Percentiles rank a stretch among this genome's conserved stretches.
These are phyloP conservation scores for Yarrowia phangngaensis DNA, from an alignment of 805 yeast genomes.

Conservation along the genomic window DNA sequence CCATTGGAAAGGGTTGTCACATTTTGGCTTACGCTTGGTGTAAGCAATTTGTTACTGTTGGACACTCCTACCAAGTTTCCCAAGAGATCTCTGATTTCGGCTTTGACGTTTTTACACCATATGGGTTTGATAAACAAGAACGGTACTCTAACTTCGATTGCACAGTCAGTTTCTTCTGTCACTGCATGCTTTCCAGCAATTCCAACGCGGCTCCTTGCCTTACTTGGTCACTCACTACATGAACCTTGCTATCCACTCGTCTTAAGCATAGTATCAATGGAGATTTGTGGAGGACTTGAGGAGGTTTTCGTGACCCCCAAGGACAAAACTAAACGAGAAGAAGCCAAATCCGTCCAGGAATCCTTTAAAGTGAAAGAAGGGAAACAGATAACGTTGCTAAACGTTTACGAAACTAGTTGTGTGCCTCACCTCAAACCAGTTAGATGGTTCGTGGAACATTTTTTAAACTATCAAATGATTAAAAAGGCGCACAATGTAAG, in stretches of 20 bases:
- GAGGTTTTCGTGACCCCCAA: constrained; percentile 11
- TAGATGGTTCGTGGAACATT: constrained; percentile 15
- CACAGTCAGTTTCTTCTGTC: background rate
- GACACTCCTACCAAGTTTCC: constrained; percentile 1
- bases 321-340: background rate
- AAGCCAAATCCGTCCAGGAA: constrained; percentile 7
- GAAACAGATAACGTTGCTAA: background rate
- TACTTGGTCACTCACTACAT: constrained; percentile 1
- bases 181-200: background rate
- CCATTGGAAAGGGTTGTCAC: background rate
- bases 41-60: background rate
- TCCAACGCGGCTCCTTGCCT: background rate
- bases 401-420: constrained; percentile 10
- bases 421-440: constrained; percentile 2
- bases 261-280: constrained; percentile 3
- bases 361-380: constrained; percentile 11
- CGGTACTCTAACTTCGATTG: background rate
- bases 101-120: background rate
- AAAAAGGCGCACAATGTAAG: background rate
- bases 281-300: constrained; percentile 6
- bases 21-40: constrained; percentile 4
- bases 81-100: background rate
- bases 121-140: background rate
- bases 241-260: background rate
- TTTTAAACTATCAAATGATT: constrained; percentile 6